These are phyloP conservation scores for Trypanosoma grayi DNA, from an alignment of 208 protist genomes.

Conservation along the genomic window DNA sequence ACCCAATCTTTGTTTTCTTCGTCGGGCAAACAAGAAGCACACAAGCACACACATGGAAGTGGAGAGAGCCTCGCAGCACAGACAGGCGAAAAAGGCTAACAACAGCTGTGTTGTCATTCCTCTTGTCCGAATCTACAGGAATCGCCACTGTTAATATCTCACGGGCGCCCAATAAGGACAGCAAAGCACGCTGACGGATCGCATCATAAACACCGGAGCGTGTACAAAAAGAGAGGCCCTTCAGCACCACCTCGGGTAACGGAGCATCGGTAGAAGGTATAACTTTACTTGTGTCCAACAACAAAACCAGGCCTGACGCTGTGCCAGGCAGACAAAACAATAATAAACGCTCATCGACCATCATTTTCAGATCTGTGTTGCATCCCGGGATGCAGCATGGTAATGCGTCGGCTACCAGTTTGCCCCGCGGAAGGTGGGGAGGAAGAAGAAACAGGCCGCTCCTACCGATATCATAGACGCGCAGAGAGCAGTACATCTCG, in stretches of 20 bases:
- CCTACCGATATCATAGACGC: not conserved
- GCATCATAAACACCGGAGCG: slow-evolving; percentile 11
- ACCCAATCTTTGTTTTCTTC: not conserved
- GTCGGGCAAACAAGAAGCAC: slow-evolving; percentile 4
- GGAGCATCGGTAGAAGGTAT: not conserved
- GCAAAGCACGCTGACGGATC: not conserved
- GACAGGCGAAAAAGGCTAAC: not conserved
- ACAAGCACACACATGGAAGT: slow-evolving; percentile 4
- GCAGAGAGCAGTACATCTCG: slow-evolving; percentile 12
- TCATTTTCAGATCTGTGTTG: slow-evolving; percentile 6
- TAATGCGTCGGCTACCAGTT: not conserved
- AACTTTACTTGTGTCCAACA: slow-evolving; percentile 1
- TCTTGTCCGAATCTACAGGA: slow-evolving; percentile 1
- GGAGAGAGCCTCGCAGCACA: slow-evolving; percentile 5
- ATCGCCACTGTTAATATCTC: not conserved
- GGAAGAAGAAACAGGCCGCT: too few relatives aligned
- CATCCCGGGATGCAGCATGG: slow-evolving; percentile 4
- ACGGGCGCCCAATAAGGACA: slow-evolving; percentile 2
- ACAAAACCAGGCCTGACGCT: not conserved
- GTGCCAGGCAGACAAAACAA: slow-evolving; percentile 11
- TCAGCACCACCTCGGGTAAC: not conserved
- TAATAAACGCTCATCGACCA: not conserved
- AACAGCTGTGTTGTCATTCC: not conserved
- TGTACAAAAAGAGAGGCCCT: slow-evolving; percentile 5
- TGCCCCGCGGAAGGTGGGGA: not conserved